These are phyloP conservation scores for Scytalidium sp. DNA, from an alignment of 2,329 filamentous ascomycete genomes.

Conservation along the genomic window DNA sequence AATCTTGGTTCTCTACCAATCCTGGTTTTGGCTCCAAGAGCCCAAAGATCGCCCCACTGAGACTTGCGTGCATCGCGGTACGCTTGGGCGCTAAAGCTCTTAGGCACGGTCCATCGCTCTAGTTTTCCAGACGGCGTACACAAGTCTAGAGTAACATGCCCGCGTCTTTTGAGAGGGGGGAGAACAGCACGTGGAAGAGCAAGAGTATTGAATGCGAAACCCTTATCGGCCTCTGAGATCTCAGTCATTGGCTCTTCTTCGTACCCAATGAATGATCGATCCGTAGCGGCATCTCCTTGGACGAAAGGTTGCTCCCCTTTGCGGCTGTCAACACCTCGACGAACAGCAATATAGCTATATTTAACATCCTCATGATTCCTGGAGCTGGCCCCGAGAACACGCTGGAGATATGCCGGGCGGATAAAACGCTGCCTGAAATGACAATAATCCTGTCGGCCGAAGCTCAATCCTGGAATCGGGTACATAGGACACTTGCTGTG, in stretches of 20 bases:
- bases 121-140: constrained; percentile 84
- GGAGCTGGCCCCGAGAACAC: constrained; percentile 63
- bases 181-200: constrained; percentile 76
- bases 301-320: constrained; percentile 30
- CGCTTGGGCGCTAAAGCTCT: constrained; percentile 74
- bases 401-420: constrained; percentile 77
- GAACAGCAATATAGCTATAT: constrained; percentile 86
- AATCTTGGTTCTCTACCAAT: constrained; percentile 58
- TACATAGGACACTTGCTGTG: constrained; percentile 91
- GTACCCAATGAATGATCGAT: constrained; percentile 70
- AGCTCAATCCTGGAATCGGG: constrained; percentile 61
- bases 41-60: constrained; percentile 92
- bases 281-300: constrained; percentile 56
- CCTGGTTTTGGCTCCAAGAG: constrained; percentile 86
- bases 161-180: constrained; percentile 79
- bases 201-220: constrained; percentile 47
- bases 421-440: constrained; percentile 88
- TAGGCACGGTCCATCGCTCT: constrained; percentile 91
- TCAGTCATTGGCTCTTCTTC: constrained; percentile 42
- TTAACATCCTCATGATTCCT: constrained; percentile 87
- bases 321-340: constrained; percentile 64
- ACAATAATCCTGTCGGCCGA: constrained; percentile 84
- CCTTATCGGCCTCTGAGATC: constrained; percentile 9
- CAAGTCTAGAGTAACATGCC: constrained; percentile 85
- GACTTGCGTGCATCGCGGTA: constrained; percentile 92